Evolutionary conservation across 2,329 filamentous ascomycete species (phyloP).

Genomic region (Penicillium frequentans): DNA sequence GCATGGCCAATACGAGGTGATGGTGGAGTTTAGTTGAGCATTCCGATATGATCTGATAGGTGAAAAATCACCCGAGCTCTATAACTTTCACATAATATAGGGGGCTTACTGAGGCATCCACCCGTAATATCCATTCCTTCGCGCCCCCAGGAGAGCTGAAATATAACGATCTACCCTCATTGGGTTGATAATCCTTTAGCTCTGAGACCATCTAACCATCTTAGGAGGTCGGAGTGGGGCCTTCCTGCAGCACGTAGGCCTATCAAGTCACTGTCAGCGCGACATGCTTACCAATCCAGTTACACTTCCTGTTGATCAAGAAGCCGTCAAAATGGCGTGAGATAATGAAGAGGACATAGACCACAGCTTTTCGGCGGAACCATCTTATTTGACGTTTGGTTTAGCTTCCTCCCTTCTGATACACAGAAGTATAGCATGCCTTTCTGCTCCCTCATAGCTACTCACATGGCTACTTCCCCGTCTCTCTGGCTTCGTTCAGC

Average conservation of each 20-base stretch:
- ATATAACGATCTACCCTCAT: not conserved
- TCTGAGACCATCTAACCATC: not conserved
- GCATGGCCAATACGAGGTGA: not conserved
- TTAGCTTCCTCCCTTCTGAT: not conserved
- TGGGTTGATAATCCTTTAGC: not conserved
- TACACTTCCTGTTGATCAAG: not conserved
- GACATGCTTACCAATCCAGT: not conserved
- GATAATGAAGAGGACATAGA: not conserved
- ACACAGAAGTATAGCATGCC: no score
- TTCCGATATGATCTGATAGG: not conserved
- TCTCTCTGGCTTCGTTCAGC: no score
- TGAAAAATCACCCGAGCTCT: not conserved
- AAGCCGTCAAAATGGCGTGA: not conserved
- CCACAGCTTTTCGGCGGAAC: not conserved
- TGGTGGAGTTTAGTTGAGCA: not conserved
- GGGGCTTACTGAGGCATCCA: not conserved
- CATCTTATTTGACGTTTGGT: no score
- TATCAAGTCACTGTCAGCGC: not conserved
- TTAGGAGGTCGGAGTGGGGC: not conserved
- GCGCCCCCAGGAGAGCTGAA: not conserved
- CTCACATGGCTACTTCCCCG: no score
- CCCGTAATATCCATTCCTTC: not conserved
- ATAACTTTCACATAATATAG: not conserved
- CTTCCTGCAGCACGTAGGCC: not conserved
- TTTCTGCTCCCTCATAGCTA: no score